A percentile compares a stretch with the other conserved stretches of the same genome.
Conservation (phyloP, 2,329 filamentous ascomycete species). For the Aureobasidium sp. region DNA sequence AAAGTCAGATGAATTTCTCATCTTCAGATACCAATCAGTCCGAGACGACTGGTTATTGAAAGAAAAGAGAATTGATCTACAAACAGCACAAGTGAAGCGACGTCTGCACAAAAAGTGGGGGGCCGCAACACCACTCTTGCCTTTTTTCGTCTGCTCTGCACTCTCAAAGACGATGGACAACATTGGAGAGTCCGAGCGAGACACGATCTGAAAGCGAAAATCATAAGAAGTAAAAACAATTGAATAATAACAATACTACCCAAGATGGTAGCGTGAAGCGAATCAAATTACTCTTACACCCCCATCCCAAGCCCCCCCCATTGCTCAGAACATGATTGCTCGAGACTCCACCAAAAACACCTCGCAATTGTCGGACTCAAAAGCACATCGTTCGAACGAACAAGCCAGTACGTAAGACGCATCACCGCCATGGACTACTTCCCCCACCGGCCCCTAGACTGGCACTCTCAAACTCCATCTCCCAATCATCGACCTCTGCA, state of each 20-base stretch:
- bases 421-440: conserved; percentile 35
- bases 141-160: background rate
- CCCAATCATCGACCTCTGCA: conserved; percentile 42
- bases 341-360: background rate
- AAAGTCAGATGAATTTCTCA: background rate
- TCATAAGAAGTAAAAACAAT: background rate
- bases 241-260: too few relatives aligned
- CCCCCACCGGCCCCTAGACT: conserved; percentile 26
- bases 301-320: background rate
- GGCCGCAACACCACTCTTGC: background rate
- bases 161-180: too few relatives aligned
- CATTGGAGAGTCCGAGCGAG: too few relatives aligned
- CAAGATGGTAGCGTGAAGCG: too few relatives aligned
- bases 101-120: background rate
- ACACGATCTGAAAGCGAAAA: background rate
- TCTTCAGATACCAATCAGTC: background rate
- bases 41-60: background rate
- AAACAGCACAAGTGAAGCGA: background rate
- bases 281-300: background rate
- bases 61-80: background rate
- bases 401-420: too few relatives aligned
- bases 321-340: too few relatives aligned
- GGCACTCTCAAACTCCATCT: conserved; percentile 44
- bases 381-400: background rate
- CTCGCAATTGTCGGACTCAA: background rate